Base-by-base conservation (phyloP, 2,329 filamentous ascomycete species). In the Sporothrix sp. region DNA sequence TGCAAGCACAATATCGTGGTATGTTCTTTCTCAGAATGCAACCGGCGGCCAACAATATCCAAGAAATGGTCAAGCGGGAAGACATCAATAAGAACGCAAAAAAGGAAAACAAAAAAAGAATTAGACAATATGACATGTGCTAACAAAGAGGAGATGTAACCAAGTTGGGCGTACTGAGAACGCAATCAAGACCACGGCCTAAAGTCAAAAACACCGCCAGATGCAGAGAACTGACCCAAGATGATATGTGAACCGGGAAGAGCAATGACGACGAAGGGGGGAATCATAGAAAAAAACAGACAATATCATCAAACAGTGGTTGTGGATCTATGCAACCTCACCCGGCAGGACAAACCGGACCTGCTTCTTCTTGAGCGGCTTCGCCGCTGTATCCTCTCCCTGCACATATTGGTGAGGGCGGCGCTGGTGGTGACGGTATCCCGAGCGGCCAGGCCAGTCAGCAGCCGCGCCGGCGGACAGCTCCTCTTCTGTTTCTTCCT, bases 401-500 rank as follows among this genome's bases (percentile, higher is more conserved):
- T 69, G 64, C 33, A 44, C 30, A 33, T 39, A 16, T 25, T 18
- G 39, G 23, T 38, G 36, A 8, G 11, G 16, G 21, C 9, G 3
- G 3, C 11, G 42, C 11, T 20, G 9, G 39, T 44, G 13, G 13
- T 33, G 28, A 33, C 23, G 42, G 23, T 11, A 18, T 23, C 10
- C 13, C 20, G 16, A 6, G 13, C 30, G 30, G 8, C n/a, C 30
- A 10, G 9, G 7, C 2, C 27, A 14, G 11, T 18, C 18, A 27
- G 27, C 9, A 9, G 25, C 16, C 48, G 51, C 42, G 32, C 45
- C 16, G 59, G 62, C 58, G 60, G 62, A 42, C 52, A 71, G 61
- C 58, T 77, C 73, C 58, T 75, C 73, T 63, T 78, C 75, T 1
- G 72, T 72, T 64, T 79, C 75, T 61, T 80, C 76, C 62, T 77